These are phyloP conservation scores for Pseudohalonectria lignicola DNA, from an alignment of 2,329 filamentous ascomycete species.

Conservation along the genomic window DNA sequence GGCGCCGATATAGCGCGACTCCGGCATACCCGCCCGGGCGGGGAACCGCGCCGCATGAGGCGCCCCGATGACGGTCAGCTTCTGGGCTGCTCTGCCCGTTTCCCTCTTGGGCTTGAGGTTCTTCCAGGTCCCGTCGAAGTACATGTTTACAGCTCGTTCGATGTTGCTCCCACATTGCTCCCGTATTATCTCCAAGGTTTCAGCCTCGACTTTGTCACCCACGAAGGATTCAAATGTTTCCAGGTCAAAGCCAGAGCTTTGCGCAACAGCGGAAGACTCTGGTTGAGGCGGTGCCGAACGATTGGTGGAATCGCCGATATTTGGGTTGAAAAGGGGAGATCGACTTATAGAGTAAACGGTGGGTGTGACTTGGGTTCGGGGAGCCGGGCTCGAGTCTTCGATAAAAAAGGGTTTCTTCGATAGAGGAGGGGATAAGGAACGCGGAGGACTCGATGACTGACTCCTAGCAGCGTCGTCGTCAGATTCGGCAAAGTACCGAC, in stretches of 20 bases:
- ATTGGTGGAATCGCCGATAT: too few species aligned
- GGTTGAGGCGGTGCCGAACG: too few species aligned
- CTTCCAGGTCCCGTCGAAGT: constrained; percentile 59
- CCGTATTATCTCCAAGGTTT: constrained; percentile 38
- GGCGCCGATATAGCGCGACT: constrained; percentile 68
- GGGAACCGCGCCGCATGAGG: too few species aligned
- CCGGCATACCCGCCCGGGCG: constrained; percentile 22
- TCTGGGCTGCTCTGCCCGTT: neutral
- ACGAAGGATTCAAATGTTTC: constrained; percentile 48
- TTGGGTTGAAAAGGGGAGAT: too few species aligned
- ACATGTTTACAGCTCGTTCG: constrained; percentile 57
- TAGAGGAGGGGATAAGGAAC: too few species aligned
- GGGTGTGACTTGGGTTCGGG: too few species aligned
- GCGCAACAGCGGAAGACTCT: constrained; percentile 1
- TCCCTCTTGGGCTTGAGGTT: constrained; percentile 23
- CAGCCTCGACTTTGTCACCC: constrained; percentile 40
- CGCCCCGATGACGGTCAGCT: too few species aligned
- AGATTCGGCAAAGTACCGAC: constrained; percentile 12
- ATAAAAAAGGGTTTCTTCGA: too few species aligned
- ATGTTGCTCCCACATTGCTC: constrained; percentile 45
- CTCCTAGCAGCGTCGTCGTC: neutral
- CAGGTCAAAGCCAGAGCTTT: constrained; percentile 37
- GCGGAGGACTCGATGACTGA: neutral
- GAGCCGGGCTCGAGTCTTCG: too few species aligned
- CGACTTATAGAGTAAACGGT: too few species aligned